Conservation (phyloP, 371 early-diverging fungal genomes). For the Mortierella sp. region DNA sequence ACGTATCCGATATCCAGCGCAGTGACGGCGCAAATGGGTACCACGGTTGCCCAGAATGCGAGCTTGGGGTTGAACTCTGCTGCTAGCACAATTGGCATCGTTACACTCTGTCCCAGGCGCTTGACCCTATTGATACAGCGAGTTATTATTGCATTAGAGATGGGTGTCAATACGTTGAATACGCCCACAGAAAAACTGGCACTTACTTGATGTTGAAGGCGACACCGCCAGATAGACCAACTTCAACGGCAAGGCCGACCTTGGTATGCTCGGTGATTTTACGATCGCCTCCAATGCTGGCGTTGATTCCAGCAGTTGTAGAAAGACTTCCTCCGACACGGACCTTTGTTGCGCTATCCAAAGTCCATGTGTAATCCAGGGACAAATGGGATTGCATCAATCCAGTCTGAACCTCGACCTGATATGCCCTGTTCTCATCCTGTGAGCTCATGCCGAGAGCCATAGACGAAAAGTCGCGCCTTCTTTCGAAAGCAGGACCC, state of each 20-base stretch:
- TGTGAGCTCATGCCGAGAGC: constrained; percentile 72
- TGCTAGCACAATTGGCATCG: constrained; percentile 86
- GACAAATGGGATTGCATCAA: constrained; percentile 53
- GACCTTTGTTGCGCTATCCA: constrained; percentile 36
- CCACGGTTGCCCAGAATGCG: constrained; percentile 73
- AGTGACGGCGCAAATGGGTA: constrained; percentile 76
- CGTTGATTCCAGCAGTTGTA: constrained; percentile 65
- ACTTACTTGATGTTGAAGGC: constrained; percentile 77
- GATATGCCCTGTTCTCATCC: constrained; percentile 65
- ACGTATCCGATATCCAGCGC: constrained; percentile 79
- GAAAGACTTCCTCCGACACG: constrained; percentile 60
- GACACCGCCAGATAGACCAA: constrained; percentile 81
- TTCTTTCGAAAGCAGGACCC: constrained; percentile 67
- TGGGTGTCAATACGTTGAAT: too few relatives aligned
- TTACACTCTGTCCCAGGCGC: constrained; percentile 87
- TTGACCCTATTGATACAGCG: constrained; percentile 64
- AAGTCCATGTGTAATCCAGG: constrained; percentile 45
- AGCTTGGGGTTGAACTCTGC: constrained; percentile 77
- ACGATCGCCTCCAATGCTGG: constrained; percentile 72
- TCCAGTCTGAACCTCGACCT: constrained; percentile 70
- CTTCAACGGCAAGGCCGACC: constrained; percentile 83
- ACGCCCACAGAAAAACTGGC: neutral
- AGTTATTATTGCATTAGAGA: neutral
- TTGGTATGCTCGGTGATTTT: constrained; percentile 76
- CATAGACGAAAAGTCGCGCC: constrained; percentile 70